Evolutionary conservation across 495 filamentous ascomycete species (phyloP), one percentile per base, ranked within the genome.

Genomic region (Clavariopsis aquatica): DNA sequence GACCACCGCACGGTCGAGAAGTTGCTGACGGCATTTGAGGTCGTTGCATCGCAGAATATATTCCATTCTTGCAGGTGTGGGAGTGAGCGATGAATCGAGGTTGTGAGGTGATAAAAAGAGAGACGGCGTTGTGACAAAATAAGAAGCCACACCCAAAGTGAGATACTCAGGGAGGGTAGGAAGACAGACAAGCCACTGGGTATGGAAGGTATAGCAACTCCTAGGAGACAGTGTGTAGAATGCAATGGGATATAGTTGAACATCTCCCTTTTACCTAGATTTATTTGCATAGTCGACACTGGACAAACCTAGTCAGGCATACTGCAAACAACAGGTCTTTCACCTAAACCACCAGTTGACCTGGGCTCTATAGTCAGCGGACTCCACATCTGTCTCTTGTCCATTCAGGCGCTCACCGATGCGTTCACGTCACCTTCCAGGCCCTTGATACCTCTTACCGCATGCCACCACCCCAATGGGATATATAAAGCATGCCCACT

Each of bases 381-480:
- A 47, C 45, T 26, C 29, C 34, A 0, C 76, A 65, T 13, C 69
- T 46, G 6, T 17, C 23, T 23, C 58, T 69, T 5, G 31, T 10
- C 24, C 29, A 49, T 22, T n/a, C 24, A 22, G 60, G 54, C 17
- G 79, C 83, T 78, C 72, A 89, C 88, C 65, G 88, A 90, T 52
- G 77, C 87, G 49, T 80, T 89, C 31, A 88, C 81, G 15, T 84
- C 82, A 22, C 79, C 67, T 15, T 87, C 89, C 12, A 12, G 31
- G 12, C 31, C 31, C 31, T 34, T 34, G 54, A 85, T 69, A 22
- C 93, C 91, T 70, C 84, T 88, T 53, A 98, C 85, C 72, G 89
- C 92, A 82, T 98, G 94, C 94, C 94, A 98, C 92, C 92, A 98
- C 13, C 91, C 91, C 62, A 84, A 85, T 0, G 93, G 94, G 58